Evolutionary conservation across 2,329 filamentous ascomycete genomes (phyloP), one percentile per base, ranked within the genome.

Genomic region (Trichoderma gracile): DNA sequence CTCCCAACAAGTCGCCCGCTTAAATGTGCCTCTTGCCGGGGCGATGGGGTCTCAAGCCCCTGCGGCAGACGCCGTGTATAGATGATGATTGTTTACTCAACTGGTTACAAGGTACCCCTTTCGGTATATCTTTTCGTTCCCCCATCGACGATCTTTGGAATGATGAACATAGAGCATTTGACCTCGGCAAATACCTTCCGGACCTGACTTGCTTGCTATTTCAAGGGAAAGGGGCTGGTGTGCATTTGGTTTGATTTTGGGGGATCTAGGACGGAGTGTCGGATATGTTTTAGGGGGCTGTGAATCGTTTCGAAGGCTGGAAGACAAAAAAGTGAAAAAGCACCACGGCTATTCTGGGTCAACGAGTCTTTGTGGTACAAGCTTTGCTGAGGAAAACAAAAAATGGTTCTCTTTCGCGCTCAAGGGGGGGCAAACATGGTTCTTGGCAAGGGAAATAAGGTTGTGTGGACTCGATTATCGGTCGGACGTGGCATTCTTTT

Each of bases 1-100:
- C 84, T 56, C 80, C 80, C 38, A 86, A 76, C 81, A 87, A 87
- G 78, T 87, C 84, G 47, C 84, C 85, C 46, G 84, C 84, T 62
- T 87, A 84, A 78, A 70, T 57, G 59, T 50, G 47, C 30, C 25
- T 17, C 47, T 30, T 17, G 49, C 38, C 15, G 46, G 53, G 47
- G 42, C 45, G 69, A 54, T 59, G 68, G 69, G 21, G 33, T 8
- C 9, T 68, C 55, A 65, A 67, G 68, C 67, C 65, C 69, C 67
- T 72, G 67, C 53, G 72, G 69, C 70, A 69, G 66, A 71, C 64
- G 68, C 67, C 69, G 69, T 70, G 67, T 67, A 70, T 69, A 67
- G 69, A 69, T 69, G 65, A 67, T 68, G 68, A 68, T 69, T 64
- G 59, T 71, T 57, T 63, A 60, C 66, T 61, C 58, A 45, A 52